phyloP scores from a whole-genome alignment of 371 early-diverging fungal species.

The Funneliformis caledonium region DNA sequence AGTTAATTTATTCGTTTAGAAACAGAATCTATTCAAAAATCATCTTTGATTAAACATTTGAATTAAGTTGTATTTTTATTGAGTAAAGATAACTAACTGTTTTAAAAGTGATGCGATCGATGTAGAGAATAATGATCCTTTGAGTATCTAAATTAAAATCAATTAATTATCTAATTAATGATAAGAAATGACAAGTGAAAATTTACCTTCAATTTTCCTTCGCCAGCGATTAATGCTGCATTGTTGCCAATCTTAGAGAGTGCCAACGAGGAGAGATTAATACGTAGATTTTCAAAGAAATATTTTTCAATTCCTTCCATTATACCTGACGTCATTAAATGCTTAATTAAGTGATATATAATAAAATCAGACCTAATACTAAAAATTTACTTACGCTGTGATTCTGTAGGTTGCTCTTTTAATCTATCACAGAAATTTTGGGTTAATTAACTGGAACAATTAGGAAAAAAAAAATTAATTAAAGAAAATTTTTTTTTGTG shows the following conservation, averaged over 20 bases:
- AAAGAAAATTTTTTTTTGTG: not conserved
- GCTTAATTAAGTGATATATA: no score
- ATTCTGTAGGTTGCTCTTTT: not conserved
- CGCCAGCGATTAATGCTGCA: not conserved
- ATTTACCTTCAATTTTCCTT: conserved; percentile 19
- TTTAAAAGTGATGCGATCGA: conserved; percentile 1
- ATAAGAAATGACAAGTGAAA: not conserved
- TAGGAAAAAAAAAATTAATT: not conserved
- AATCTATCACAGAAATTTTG: not conserved
- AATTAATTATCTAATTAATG: not conserved
- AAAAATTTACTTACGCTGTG: not conserved
- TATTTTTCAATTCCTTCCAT: conserved; percentile 23
- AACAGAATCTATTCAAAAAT: no score
- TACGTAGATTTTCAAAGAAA: conserved; percentile 16
- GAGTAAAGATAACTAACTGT: not conserved
- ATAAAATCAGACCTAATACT: not conserved
- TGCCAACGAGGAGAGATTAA: not conserved
- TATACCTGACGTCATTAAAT: not conserved
- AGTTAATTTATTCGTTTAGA: no score
- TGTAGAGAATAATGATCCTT: not conserved
- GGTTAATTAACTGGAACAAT: not conserved
- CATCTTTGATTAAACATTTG: no score
- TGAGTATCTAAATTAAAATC: not conserved
- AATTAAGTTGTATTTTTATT: not conserved
- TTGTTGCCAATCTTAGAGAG: not conserved